Evolutionary conservation across 352 stramenopile genomes (phyloP).

Genomic region (Phytophthora agathidicida): DNA sequence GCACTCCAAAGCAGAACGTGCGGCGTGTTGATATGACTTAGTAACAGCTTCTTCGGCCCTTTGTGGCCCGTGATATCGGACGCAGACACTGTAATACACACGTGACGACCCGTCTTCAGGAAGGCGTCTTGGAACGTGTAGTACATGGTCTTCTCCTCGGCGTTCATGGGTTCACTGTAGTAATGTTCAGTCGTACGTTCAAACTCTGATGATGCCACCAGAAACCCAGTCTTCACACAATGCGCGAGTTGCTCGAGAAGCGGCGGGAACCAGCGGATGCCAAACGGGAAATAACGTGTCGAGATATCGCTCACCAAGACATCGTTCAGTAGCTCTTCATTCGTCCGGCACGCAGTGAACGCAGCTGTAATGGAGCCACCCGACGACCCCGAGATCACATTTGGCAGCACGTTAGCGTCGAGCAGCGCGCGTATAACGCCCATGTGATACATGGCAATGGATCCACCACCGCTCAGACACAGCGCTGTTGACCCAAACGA

Average conservation of each 20-base stretch:
- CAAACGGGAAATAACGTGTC: slow-evolving; percentile 53
- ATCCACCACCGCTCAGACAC: slow-evolving; percentile 92
- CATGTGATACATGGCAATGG: slow-evolving; percentile 95
- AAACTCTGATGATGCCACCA: slow-evolving; percentile 86
- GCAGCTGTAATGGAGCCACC: slow-evolving; percentile 91
- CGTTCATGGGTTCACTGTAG: slow-evolving; percentile 76
- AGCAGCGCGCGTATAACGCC: slow-evolving; percentile 91
- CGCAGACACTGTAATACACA: slow-evolving; percentile 95
- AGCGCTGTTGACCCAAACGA: slow-evolving; percentile 91
- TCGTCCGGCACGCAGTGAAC: slow-evolving; percentile 83
- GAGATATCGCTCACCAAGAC: slow-evolving; percentile 63
- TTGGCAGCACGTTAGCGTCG: slow-evolving; percentile 86
- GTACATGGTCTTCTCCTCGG: slow-evolving; percentile 53
- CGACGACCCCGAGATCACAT: slow-evolving; percentile 94
- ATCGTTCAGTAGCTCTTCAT: slow-evolving; percentile 74
- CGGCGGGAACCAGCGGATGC: slow-evolving; percentile 82
- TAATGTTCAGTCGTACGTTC: slow-evolving; percentile 93
- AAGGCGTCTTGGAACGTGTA: slow-evolving; percentile 96
- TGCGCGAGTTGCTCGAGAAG: slow-evolving; percentile 86
- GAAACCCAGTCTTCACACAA: slow-evolving; percentile 89
- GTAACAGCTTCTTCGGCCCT: slow-evolving; percentile 78
- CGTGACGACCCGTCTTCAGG: slow-evolving; percentile 90
- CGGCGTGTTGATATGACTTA: slow-evolving; percentile 94
- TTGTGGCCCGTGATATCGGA: slow-evolving; percentile 89
- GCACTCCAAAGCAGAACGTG: slow-evolving; percentile 93